Conservation (phyloP, 345 rosid genomes). For the Euclidium syriacum region DNA sequence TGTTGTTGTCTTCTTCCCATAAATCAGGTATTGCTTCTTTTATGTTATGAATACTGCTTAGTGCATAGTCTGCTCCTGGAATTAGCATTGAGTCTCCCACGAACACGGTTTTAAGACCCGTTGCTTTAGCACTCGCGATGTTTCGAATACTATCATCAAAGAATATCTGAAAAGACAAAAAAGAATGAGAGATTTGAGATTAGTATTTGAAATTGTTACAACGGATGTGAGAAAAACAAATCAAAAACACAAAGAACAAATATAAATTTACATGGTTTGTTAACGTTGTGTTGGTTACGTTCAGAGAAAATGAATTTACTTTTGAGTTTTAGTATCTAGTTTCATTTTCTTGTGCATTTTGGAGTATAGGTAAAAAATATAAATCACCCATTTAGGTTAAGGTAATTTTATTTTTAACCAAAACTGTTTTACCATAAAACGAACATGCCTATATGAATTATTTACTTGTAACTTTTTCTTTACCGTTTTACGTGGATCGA, state of each 20-base stretch:
- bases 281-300: no score
- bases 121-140: constrained; percentile 68
- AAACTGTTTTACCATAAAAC: no score
- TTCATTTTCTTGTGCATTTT: no score
- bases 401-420: no score
- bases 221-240: no score
- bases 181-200: not conserved
- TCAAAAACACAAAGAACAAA: no score
- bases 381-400: no score
- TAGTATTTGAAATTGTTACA: not conserved
- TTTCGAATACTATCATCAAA: constrained; percentile 85
- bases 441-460: not conserved
- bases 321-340: no score
- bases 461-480: not conserved
- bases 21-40: constrained; percentile 77
- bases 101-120: constrained; percentile 68
- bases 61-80: constrained; percentile 74
- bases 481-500: constrained; percentile 73
- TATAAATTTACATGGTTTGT: no score
- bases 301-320: no score
- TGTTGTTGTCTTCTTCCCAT: constrained; percentile 54
- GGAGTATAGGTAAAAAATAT: no score
- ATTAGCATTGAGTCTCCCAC: constrained; percentile 65
- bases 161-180: constrained; percentile 47
- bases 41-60: constrained; percentile 77